Evolutionary conservation across 441 rosid genomes (phyloP), one percentile per base, ranked within the genome.

Genomic region (Jatropha podagrica): DNA sequence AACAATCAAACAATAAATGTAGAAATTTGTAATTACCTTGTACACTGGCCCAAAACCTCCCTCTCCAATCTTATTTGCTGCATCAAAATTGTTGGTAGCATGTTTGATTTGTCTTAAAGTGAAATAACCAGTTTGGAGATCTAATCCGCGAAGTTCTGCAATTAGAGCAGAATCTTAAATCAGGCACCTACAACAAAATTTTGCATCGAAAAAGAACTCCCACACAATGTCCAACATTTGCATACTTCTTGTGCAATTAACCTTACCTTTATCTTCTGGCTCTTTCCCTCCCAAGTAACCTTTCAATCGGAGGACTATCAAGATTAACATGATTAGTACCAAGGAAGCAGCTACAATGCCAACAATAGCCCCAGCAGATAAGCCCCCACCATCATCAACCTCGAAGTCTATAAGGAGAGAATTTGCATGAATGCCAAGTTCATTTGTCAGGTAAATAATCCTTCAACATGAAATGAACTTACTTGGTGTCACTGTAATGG

Each of bases 31-130:
- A 38, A 65, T 76, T 71, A 93, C 97, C 95, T 89, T 90, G 84
- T 83, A 90, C 27, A 94, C 96, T 41, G 97, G 91, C 2, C 97
- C 96, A n/a, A 94, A 94, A 18, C 98, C 98, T 59, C 98, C 98
- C 85, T 94, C 98, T 37, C 98, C 98, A 2, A 94, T 86, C 86
- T 92, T 94, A 83, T 85, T 86, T 52, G 81, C 75, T 26, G 83
- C 78, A 77, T 91, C 86, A 68, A 94, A 94, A 71, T 92, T 89
- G 55, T 81, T 74, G 2, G 97, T 94, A 27, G 97, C 97, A 65
- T 81, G 81, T 74, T 89, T 89, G 7, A 94, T 91, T 83, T 94
- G 98, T 75, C 88, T 79, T 78, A 92, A 74, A 0, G 91, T 82
- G 78, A 92, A 94, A 32, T 82, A 82, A 17, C 91, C 89, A 44